Conservation (phyloP, 768 basidiomycete species). For the Mycena crocata region DNA sequence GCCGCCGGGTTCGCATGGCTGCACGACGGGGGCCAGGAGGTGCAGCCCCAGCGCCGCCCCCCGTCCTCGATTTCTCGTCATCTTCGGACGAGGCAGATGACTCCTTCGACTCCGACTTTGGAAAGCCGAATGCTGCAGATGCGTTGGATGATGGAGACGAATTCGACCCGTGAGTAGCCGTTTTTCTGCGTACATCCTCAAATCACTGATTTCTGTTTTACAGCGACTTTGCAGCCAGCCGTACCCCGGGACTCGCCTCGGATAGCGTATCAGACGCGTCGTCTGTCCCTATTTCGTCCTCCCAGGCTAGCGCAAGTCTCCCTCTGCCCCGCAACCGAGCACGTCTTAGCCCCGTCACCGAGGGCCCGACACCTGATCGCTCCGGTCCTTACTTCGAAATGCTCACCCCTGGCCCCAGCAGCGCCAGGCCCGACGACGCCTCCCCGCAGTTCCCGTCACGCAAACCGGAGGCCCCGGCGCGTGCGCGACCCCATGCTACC, state of each 20-base stretch:
- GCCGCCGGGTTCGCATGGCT: slow-evolving; percentile 73
- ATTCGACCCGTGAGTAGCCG: slow-evolving; percentile 77
- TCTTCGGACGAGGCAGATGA: slow-evolving; percentile 66
- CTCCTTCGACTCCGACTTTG: slow-evolving; percentile 62
- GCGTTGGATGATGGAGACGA: slow-evolving; percentile 76
- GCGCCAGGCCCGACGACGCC: slow-evolving; percentile 26
- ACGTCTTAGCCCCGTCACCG: slow-evolving; percentile 74
- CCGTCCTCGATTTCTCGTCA: slow-evolving; percentile 64
- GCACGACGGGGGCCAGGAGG: slow-evolving; percentile 63
- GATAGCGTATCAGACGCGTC: slow-evolving; percentile 76
- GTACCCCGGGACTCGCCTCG: slow-evolving; percentile 59
- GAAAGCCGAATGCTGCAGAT: slow-evolving; percentile 56
- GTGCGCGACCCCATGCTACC: slow-evolving; percentile 22
- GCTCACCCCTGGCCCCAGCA: slow-evolving; percentile 54
- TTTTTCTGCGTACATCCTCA: neutral
- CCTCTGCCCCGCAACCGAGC: slow-evolving; percentile 50
- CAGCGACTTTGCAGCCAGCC: slow-evolving; percentile 78
- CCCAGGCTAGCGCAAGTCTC: slow-evolving; percentile 48
- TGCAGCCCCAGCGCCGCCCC: slow-evolving; percentile 47
- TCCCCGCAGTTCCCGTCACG: slow-evolving; percentile 33
- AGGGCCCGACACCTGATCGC: slow-evolving; percentile 53
- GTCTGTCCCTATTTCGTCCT: slow-evolving; percentile 62
- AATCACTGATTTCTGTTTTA: slow-evolving; percentile 2
- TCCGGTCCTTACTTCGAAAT: slow-evolving; percentile 67
- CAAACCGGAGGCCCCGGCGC: slow-evolving; percentile 35